Percentiles rank a stretch among this genome's conserved stretches.
Conservation (phyloP, 2,329 filamentous ascomycete genomes). For the Pestalotiopsis sp. region DNA sequence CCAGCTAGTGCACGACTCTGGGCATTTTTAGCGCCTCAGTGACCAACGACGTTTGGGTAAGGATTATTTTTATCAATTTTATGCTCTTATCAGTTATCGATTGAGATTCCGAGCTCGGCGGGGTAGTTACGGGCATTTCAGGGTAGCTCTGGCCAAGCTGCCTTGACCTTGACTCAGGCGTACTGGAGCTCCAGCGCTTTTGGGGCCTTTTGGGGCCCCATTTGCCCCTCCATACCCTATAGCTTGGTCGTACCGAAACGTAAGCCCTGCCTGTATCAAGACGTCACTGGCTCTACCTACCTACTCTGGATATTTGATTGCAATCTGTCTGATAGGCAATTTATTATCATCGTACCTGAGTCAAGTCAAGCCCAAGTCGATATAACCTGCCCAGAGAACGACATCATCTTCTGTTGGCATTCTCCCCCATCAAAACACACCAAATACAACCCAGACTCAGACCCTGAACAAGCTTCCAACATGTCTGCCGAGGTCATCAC, state of each 20-base stretch:
- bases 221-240: constrained; percentile 9
- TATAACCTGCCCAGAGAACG: no score
- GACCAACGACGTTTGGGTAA: constrained; percentile 6
- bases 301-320: neutral
- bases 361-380: no score
- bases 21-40: neutral
- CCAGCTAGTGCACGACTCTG: neutral
- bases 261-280: neutral
- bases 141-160: neutral
- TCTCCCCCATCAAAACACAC: neutral
- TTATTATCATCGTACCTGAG: neutral
- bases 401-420: no score
- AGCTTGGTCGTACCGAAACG: neutral
- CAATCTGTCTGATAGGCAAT: neutral
- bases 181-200: neutral
- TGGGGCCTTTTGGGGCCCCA: neutral
- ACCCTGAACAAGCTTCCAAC: constrained; percentile 20
- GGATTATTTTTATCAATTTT: neutral
- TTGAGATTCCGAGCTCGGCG: constrained; percentile 15
- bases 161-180: neutral
- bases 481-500: constrained; percentile 69
- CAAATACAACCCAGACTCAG: neutral
- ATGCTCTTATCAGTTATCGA: constrained; percentile 11
- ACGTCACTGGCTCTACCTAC: neutral
- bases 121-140: constrained; percentile 5